These are phyloP conservation scores for Clarireedia homoeocarpa DNA, from an alignment of 2,329 filamentous ascomycete species.

Conservation along the genomic window DNA sequence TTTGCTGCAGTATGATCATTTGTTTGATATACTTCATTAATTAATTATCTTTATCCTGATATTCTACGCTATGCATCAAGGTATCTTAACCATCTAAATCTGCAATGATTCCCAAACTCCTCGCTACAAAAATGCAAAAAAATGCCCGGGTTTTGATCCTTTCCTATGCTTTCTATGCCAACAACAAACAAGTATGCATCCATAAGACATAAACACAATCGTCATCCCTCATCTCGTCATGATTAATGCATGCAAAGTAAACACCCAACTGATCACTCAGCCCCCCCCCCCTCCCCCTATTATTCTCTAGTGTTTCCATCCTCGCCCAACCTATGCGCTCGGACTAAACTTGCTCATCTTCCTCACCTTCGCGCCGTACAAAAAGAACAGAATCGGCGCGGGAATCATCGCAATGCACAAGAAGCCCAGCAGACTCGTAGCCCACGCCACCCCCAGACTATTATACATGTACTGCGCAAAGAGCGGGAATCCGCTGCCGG, in stretches of 20 bases:
- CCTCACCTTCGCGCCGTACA: constrained; percentile 2
- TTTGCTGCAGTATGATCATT: too few relatives aligned
- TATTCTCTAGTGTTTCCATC: background rate
- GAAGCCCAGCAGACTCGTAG: constrained; percentile 28
- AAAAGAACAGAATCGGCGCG: background rate
- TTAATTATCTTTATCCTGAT: too few relatives aligned
- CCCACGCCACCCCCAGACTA: constrained; percentile 33
- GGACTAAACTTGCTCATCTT: constrained; percentile 38
- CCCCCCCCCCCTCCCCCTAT: background rate
- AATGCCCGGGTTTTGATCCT: background rate
- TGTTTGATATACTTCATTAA: too few relatives aligned
- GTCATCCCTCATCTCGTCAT: too few relatives aligned
- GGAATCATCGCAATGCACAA: background rate
- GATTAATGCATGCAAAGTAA: background rate
- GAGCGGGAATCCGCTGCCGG: constrained; percentile 51
- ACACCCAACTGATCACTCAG: background rate
- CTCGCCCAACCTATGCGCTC: background rate
- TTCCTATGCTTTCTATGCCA: background rate
- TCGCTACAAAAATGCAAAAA: background rate
- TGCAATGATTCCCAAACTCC: background rate
- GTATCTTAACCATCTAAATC: background rate
- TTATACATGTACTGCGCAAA: constrained; percentile 48
- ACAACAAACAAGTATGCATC: background rate
- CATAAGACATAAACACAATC: background rate
- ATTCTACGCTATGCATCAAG: background rate